Percentiles rank a stretch among this genome's conserved stretches.
These are phyloP conservation scores for Torrubiella hemipterigena DNA, from an alignment of 2,329 filamentous ascomycete genomes.

Conservation along the genomic window DNA sequence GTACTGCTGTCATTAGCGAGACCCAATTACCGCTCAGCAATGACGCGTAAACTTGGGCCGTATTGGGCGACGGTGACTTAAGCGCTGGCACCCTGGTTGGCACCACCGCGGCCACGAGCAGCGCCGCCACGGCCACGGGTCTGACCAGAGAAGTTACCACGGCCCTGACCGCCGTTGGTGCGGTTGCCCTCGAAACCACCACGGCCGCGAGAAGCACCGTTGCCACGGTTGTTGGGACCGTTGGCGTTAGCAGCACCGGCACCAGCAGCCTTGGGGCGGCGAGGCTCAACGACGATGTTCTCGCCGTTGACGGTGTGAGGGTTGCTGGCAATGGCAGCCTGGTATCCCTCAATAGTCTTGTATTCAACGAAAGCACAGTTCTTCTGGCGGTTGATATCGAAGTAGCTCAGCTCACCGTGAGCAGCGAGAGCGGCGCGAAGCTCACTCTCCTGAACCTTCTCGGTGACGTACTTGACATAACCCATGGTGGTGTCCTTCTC, in stretches of 20 bases:
- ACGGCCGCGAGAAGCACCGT: slow-evolving; percentile 49
- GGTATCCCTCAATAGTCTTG: slow-evolving; percentile 66
- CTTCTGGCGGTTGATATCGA: slow-evolving; percentile 76
- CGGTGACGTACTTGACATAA: slow-evolving; percentile 92
- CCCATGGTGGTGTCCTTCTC: slow-evolving; percentile 71
- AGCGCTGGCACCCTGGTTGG: slow-evolving; percentile 41
- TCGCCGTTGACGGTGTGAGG: slow-evolving; percentile 77
- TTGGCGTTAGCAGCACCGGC: slow-evolving; percentile 59
- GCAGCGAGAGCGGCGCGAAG: slow-evolving; percentile 59
- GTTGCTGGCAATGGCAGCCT: slow-evolving; percentile 72
- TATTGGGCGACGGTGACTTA: slow-evolving; percentile 15
- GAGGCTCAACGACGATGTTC: slow-evolving; percentile 77
- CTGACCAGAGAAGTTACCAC: slow-evolving; percentile 58
- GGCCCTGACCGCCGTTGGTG: slow-evolving; percentile 43
- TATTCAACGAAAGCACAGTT: slow-evolving; percentile 98
- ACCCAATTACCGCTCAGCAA: too few relatives aligned
- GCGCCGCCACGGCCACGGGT: slow-evolving; percentile 55
- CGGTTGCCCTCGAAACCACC: slow-evolving; percentile 51
- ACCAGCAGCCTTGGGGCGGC: slow-evolving; percentile 61
- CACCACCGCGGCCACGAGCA: slow-evolving; percentile 51
- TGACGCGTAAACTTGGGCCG: background rate
- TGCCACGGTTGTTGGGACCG: slow-evolving; percentile 50
- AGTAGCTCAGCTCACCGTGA: slow-evolving; percentile 60
- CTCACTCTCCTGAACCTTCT: slow-evolving; percentile 67
- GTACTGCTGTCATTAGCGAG: too few relatives aligned